These are phyloP conservation scores for Hymenoscyphus albidus DNA, from an alignment of 2,329 filamentous ascomycete species.

Conservation along the genomic window DNA sequence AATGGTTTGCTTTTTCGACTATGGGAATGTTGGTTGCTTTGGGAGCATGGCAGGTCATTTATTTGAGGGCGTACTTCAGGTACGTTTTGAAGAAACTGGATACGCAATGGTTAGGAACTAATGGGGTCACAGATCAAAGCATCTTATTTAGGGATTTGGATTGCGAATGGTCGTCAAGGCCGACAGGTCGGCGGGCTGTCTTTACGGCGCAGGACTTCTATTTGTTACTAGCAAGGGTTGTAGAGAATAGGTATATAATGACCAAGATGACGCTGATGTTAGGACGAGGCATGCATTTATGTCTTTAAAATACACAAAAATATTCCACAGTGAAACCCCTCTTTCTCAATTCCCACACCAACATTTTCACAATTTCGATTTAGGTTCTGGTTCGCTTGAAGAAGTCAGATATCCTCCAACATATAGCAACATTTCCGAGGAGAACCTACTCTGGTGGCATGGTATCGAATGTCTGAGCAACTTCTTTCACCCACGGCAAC, in stretches of 20 bases:
- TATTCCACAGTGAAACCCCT: neutral
- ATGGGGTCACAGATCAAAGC: constrained; percentile 53
- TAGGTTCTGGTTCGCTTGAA: constrained; percentile 4
- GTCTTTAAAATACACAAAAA: neutral
- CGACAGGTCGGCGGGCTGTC: constrained; percentile 9
- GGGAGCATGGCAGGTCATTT: constrained; percentile 96
- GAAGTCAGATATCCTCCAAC: constrained; percentile 1
- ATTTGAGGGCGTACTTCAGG: constrained; percentile 95
- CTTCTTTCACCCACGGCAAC: constrained; percentile 49
- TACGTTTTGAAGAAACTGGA: constrained; percentile 37
- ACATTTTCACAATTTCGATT: constrained; percentile 3
- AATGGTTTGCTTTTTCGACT: constrained; percentile 95
- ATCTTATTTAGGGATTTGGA: constrained; percentile 53
- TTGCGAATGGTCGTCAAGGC: constrained; percentile 8
- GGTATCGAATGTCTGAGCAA: constrained; percentile 44
- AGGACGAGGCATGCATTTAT: constrained; percentile 14
- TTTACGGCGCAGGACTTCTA: constrained; percentile 18
- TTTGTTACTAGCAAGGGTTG: constrained; percentile 32
- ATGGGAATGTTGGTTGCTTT: constrained; percentile 86
- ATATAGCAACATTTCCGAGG: neutral
- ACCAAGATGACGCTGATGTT: constrained; percentile 12
- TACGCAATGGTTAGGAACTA: constrained; percentile 17
- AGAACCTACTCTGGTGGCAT: constrained; percentile 38
- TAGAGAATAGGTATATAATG: constrained; percentile 29
- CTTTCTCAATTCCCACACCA: neutral